phyloP scores from a whole-genome alignment of 345 rosid species.

The Passiflora organensis region DNA sequence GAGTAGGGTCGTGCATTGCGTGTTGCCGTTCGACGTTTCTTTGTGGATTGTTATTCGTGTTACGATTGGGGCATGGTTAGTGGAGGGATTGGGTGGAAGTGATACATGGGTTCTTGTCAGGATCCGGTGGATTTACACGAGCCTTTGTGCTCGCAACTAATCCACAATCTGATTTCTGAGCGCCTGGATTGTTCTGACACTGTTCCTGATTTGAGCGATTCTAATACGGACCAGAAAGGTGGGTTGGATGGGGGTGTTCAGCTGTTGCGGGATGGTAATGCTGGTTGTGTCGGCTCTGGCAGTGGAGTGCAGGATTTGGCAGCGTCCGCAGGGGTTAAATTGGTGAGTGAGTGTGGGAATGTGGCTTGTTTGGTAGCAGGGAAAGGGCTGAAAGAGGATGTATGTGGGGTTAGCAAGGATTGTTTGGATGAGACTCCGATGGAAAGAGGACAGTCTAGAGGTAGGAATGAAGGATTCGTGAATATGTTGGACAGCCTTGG shows the following conservation, averaged over 20 bases:
- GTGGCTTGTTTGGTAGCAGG: constrained; percentile 7
- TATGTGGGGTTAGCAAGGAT: neutral
- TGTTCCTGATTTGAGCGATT: constrained; percentile 20
- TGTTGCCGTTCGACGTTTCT: too few relatives aligned
- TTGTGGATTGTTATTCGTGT: constrained; percentile 28
- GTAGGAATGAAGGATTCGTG: constrained; percentile 4
- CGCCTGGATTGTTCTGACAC: constrained; percentile 2
- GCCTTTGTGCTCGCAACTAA: constrained; percentile 17
- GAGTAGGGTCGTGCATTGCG: constrained; percentile 24
- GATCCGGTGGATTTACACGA: constrained; percentile 16
- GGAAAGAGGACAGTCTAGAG: constrained; percentile 12
- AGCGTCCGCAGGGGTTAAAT: neutral
- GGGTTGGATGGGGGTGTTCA: constrained; percentile 17
- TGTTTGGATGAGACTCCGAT: constrained; percentile 9
- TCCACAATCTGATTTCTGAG: constrained; percentile 14
- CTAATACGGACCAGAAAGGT: constrained; percentile 18
- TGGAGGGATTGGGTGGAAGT: constrained; percentile 1
- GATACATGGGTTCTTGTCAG: constrained; percentile 30
- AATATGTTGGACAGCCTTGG: constrained; percentile 1
- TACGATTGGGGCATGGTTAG: constrained; percentile 12
- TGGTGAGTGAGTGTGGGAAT: constrained; percentile 6
- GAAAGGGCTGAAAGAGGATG: constrained; percentile 3
- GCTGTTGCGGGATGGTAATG: constrained; percentile 15
- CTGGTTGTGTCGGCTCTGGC: constrained; percentile 13
- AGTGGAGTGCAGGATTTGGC: neutral